Percentiles rank a stretch among this genome's conserved stretches.
These are phyloP conservation scores for Penicillium nucicola DNA, from an alignment of 495 filamentous ascomycete species.

Conservation along the genomic window DNA sequence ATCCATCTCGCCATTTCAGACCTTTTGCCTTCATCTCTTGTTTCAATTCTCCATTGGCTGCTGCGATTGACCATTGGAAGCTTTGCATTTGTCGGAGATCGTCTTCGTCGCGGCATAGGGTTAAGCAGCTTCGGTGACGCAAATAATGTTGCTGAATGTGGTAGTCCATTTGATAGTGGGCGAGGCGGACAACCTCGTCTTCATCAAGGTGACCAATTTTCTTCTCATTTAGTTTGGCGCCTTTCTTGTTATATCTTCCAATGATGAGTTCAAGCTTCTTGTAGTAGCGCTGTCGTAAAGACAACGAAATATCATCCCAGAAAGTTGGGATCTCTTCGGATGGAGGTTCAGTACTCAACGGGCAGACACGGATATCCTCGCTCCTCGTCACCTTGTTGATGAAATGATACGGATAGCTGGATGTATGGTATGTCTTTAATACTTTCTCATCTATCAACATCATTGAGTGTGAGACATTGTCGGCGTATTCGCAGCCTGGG, in stretches of 20 bases:
- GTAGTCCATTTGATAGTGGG: constrained; percentile 32
- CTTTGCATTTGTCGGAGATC: constrained; percentile 25
- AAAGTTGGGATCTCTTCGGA: constrained; percentile 2
- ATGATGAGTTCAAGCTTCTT: neutral
- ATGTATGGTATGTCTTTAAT: too few species aligned
- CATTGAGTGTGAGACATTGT: too few species aligned
- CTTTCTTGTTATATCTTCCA: too few species aligned
- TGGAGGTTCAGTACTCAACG: too few species aligned
- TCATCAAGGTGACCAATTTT: neutral
- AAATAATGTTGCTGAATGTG: constrained; percentile 37
- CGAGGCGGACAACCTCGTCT: constrained; percentile 16
- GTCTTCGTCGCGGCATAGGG: constrained; percentile 24
- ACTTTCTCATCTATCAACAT: too few species aligned
- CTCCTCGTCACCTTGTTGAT: too few species aligned
- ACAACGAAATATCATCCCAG: constrained; percentile 16
- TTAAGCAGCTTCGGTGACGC: constrained; percentile 16
- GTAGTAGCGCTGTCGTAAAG: constrained; percentile 22
- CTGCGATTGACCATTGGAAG: constrained; percentile 24
- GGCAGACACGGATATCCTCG: too few species aligned
- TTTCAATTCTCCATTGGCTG: neutral
- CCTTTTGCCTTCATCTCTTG: too few species aligned
- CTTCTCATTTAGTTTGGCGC: neutral
- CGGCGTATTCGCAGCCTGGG: too few species aligned
- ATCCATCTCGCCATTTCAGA: too few species aligned
- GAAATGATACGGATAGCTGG: too few species aligned